These are phyloP conservation scores for Globisporangium canariense DNA, from an alignment of 352 stramenopile genomes.

Conservation along the genomic window DNA sequence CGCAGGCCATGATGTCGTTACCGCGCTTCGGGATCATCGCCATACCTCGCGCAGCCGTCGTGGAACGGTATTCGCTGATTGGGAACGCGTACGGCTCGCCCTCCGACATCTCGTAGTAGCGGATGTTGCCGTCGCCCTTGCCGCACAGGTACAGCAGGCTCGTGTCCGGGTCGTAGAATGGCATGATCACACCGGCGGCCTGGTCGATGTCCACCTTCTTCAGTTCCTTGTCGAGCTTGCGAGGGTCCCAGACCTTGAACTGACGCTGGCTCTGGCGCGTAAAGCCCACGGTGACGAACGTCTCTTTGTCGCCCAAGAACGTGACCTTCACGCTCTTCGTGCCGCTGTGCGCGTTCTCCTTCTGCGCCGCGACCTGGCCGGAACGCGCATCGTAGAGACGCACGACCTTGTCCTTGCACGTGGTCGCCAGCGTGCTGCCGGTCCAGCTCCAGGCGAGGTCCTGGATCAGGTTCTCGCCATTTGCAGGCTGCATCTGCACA, in stretches of 20 bases:
- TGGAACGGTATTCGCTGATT: conserved; percentile 95
- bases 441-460: conserved; percentile 98
- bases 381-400: conserved; percentile 95
- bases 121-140: conserved; percentile 98
- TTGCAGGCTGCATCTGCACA: conserved; percentile 68
- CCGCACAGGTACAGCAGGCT: conserved; percentile 98
- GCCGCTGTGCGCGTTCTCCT: conserved; percentile 94
- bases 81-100: conserved; percentile 92
- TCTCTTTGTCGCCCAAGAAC: conserved; percentile 94
- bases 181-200: conserved; percentile 97
- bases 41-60: conserved; percentile 95
- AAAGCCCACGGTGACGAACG: conserved; percentile 97
- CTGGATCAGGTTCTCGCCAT: conserved; percentile 93
- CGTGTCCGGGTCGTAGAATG: conserved; percentile 98
- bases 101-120: conserved; percentile 98
- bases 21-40: conserved; percentile 98
- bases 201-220: conserved; percentile 97
- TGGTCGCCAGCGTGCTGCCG: conserved; percentile 92
- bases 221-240: conserved; percentile 91
- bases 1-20: conserved; percentile 97
- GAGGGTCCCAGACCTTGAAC: conserved; percentile 88
- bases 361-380: conserved; percentile 65
- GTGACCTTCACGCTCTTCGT: conserved; percentile 97
- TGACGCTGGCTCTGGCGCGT: conserved; percentile 94
- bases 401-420: conserved; percentile 99